These are phyloP conservation scores for Leersia perrieri DNA, from an alignment of 176 grass and related monocot species.

Conservation along the genomic window DNA sequence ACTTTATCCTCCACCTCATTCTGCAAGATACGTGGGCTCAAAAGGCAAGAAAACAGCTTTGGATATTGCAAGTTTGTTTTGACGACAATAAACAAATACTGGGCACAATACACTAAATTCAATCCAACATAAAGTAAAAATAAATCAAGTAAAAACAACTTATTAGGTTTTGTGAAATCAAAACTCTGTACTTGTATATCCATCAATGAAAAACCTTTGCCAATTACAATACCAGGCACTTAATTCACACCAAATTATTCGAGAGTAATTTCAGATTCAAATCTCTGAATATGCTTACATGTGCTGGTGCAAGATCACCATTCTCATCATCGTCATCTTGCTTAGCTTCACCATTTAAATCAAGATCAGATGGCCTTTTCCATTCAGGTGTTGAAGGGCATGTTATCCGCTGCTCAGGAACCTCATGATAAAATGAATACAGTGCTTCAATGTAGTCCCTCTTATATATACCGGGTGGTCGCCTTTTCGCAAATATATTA, in stretches of 20 bases:
- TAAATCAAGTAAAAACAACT: constrained; percentile 1
- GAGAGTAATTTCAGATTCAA: background rate
- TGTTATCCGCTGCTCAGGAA: constrained; percentile 66
- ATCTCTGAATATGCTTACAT: constrained; percentile 49
- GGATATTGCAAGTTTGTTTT: background rate
- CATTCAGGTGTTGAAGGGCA: constrained; percentile 92
- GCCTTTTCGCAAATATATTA: constrained; percentile 67
- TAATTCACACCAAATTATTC: constrained; percentile 16
- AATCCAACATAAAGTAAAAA: constrained; percentile 5
- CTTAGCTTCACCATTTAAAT: constrained; percentile 96
- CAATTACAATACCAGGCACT: background rate
- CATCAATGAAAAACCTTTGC: background rate
- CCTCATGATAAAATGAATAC: constrained; percentile 96
- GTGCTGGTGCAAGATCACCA: constrained; percentile 41
- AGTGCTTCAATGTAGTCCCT: constrained; percentile 87
- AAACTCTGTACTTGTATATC: background rate
- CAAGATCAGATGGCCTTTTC: constrained; percentile 87
- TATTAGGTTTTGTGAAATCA: background rate
- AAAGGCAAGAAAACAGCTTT: constrained; percentile 2
- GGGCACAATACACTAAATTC: background rate
- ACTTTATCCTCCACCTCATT: constrained; percentile 57
- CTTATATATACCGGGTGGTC: constrained; percentile 98
- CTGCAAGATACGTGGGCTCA: constrained; percentile 47
- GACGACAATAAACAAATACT: background rate
- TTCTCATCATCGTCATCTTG: constrained; percentile 81